phyloP scores from a whole-genome alignment of 23 red algal species.

The Pyropia yezoensis region DNA sequence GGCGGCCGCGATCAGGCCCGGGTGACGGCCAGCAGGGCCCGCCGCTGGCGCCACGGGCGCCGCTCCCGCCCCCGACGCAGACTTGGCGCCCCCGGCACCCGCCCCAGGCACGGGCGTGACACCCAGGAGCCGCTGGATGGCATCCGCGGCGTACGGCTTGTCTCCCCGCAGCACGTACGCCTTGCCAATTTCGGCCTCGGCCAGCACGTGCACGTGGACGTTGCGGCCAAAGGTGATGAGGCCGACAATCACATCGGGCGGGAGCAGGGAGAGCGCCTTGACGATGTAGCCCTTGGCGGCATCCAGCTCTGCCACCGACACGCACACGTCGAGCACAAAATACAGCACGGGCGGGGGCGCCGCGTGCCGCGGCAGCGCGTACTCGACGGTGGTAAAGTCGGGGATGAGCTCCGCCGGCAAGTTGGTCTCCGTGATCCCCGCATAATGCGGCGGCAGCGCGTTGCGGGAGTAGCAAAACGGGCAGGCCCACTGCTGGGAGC shows the following conservation, averaged over 20 bases:
- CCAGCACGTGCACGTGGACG: constrained; percentile 91
- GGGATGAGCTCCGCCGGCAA: constrained; percentile 89
- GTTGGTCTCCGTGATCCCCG: constrained; percentile 74
- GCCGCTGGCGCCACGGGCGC: constrained; percentile 5
- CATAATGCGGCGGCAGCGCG: constrained; percentile 84
- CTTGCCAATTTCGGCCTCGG: constrained; percentile 62
- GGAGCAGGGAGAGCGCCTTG: constrained; percentile 70
- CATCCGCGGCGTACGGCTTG: constrained; percentile 71
- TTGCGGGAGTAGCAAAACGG: constrained; percentile 88
- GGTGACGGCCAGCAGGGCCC: constrained; percentile 5
- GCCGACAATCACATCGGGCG: constrained; percentile 58
- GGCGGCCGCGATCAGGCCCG: constrained; percentile 11
- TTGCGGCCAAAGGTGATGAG: constrained; percentile 98
- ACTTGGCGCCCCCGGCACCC: neutral
- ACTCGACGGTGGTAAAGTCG: constrained; percentile 93
- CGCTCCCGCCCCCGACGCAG: constrained; percentile 4
- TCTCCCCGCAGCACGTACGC: constrained; percentile 88
- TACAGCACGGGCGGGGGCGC: constrained; percentile 73
- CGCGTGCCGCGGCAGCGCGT: constrained; percentile 39
- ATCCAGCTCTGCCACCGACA: constrained; percentile 60
- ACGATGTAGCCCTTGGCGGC: constrained; percentile 89
- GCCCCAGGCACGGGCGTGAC: constrained; percentile 3
- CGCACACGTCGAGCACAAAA: constrained; percentile 89
- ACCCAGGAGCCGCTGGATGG: constrained; percentile 62
- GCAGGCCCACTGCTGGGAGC: constrained; percentile 84